Conservation (phyloP, 176 grass and related monocot species). For the Cenchrus purpureus region DNA sequence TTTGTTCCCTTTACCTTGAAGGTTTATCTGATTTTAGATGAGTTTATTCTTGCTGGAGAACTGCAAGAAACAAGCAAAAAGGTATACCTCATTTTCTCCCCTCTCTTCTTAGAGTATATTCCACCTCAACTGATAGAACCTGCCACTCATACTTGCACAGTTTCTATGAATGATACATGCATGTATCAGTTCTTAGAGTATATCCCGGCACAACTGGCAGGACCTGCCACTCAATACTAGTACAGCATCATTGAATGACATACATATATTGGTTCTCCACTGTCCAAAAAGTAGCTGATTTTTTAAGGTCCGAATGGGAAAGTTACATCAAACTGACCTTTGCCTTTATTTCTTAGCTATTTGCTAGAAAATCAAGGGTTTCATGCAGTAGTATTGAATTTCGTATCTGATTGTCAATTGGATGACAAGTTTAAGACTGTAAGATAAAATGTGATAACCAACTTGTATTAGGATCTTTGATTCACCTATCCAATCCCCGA, state of each 20-base stretch:
- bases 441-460: no score
- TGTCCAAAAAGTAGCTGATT: neutral
- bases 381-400: neutral
- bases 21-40: slow-evolving; percentile 96
- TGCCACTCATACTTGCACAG: neutral
- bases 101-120: neutral
- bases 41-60: slow-evolving; percentile 96
- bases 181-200: neutral
- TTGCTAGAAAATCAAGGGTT: neutral
- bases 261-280: neutral
- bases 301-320: neutral
- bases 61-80: slow-evolving; percentile 98
- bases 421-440: neutral
- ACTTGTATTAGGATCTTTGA: no score
- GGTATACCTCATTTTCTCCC: slow-evolving; percentile 37
- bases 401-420: neutral
- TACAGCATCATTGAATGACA: neutral
- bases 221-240: neutral
- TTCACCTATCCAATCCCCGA: no score
- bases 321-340: neutral
- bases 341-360: neutral
- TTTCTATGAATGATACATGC: neutral
- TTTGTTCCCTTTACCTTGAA: slow-evolving; percentile 30
- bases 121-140: neutral
- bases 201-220: neutral